These are phyloP conservation scores for Cyclocybe aegerita DNA, from an alignment of 768 basidiomycete genomes.

Conservation along the genomic window DNA sequence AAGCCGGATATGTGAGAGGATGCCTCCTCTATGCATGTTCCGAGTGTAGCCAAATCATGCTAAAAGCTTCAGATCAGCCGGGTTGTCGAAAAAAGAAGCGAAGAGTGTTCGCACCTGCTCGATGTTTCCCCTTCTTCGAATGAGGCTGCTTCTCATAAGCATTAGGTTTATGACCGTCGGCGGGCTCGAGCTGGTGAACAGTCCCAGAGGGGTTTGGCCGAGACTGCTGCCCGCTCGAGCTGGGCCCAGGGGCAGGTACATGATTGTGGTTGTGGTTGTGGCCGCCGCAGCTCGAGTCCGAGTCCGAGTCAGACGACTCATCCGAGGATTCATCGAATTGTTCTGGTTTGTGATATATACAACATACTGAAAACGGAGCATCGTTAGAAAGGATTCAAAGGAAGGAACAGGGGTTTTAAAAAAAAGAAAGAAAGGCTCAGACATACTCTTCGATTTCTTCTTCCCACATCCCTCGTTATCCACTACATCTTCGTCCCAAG, in stretches of 20 bases:
- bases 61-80: conserved; percentile 1
- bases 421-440: no score
- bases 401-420: neutral
- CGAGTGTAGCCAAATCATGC: neutral
- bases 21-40: no score
- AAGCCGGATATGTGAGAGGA: no score
- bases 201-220: conserved; percentile 5
- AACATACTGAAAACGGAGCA: conserved; percentile 65
- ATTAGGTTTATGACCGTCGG: conserved; percentile 36
- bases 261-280: conserved; percentile 18
- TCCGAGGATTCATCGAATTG: conserved; percentile 82
- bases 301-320: conserved; percentile 53
- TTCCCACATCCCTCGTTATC: conserved; percentile 89
- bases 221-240: conserved; percentile 4
- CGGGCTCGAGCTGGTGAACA: conserved; percentile 21
- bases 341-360: conserved; percentile 87
- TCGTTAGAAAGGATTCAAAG: neutral
- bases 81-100: neutral
- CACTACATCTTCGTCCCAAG: conserved; percentile 82
- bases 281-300: conserved; percentile 23
- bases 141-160: conserved; percentile 47
- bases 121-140: conserved; percentile 35
- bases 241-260: conserved; percentile 4
- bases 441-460: conserved; percentile 93
- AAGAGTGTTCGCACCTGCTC: conserved; percentile 16